Base-by-base conservation (phyloP, 164 flowering plant species). In the Magnolia officinalis region DNA sequence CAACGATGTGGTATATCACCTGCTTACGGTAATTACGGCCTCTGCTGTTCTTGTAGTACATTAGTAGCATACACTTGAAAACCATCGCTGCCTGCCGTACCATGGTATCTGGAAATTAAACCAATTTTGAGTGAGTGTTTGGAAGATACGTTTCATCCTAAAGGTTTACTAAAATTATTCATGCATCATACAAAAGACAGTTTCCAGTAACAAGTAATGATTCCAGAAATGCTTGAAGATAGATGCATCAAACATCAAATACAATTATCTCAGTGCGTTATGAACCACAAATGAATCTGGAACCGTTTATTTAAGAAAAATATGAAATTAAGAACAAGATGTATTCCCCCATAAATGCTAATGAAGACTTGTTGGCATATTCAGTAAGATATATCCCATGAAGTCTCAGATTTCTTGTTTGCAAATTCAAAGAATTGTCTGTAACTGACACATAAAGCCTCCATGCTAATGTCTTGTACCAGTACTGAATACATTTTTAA, bases 71-170 rank as follows among this genome's bases (percentile, higher is more conserved):
- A 76, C 93, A 92, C 82, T 95, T 95, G 31, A 89, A 49, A 63
- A 88, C 86, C 98, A 95, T 95, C 31, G 92, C 91, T 26, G 90
- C 92, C 82, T 93, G 98, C 66, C 98, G 93, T 59, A 87, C 95
- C 92, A 95, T 81, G 73, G 92, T 90, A 82, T 95, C 98, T 95
- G 90, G 72, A 83, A 81, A 72, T 73, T 71, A 76, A 75, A 52
- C 75, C 75, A 69, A 76, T 37, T 19, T 21, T 50, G 66, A 51
- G 61, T 21, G 10, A 66, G 31, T 66, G 69, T 23, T 63, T 23
- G 14, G 61, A 55, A 7, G 61, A 37, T 55, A 11, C 16, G 10
- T 55, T 16, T 55, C 61, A 55, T 55, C 61, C 61, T 3, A 10
- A 21, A 66, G 45, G 21, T 21, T 66, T 8, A 26, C 14, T 66